A percentile compares a stretch with the other conserved stretches of the same genome.
phyloP scores from a whole-genome alignment of 148 eudicot species.

The Talinum fruticosum region DNA sequence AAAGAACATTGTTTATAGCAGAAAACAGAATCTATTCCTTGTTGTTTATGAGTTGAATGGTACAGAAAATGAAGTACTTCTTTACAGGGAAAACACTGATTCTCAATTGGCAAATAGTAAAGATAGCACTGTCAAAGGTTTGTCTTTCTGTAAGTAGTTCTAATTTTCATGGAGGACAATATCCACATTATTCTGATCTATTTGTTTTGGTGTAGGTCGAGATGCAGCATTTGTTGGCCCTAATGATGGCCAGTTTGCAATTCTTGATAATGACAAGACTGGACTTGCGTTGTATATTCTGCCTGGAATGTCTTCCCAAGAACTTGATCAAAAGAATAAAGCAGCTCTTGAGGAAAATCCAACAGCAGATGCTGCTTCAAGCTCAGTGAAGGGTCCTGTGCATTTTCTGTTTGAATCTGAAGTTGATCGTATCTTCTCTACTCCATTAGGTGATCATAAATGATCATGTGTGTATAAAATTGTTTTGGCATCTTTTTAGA shows the following conservation, averaged over 20 bases:
- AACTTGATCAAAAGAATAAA: conserved; percentile 43
- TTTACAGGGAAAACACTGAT: conserved; percentile 88
- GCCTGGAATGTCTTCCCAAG: conserved; percentile 54
- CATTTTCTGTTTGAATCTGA: conserved; percentile 70
- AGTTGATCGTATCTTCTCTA: conserved; percentile 92
- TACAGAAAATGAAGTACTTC: conserved; percentile 64
- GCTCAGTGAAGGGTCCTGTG: conserved; percentile 61
- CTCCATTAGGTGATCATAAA: conserved; percentile 75
- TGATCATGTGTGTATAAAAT: background rate
- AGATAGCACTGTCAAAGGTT: conserved; percentile 75
- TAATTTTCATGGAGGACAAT: background rate
- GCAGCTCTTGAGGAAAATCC: conserved; percentile 41
- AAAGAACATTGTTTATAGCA: conserved; percentile 52
- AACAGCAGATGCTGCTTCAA: conserved; percentile 34
- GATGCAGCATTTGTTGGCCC: conserved; percentile 81
- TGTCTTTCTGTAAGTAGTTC: conserved; percentile 33
- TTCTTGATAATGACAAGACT: conserved; percentile 73
- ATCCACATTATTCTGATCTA: background rate
- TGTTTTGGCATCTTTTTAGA: conserved; percentile 6
- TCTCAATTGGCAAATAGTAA: conserved; percentile 66
- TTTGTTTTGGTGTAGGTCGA: conserved; percentile 38
- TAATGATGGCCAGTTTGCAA: conserved; percentile 60
- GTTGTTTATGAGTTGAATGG: conserved; percentile 67
- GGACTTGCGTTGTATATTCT: conserved; percentile 57
- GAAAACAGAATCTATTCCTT: conserved; percentile 67